phyloP scores from a whole-genome alignment of 495 filamentous ascomycete species.

The Podospora pseudoanserina region DNA sequence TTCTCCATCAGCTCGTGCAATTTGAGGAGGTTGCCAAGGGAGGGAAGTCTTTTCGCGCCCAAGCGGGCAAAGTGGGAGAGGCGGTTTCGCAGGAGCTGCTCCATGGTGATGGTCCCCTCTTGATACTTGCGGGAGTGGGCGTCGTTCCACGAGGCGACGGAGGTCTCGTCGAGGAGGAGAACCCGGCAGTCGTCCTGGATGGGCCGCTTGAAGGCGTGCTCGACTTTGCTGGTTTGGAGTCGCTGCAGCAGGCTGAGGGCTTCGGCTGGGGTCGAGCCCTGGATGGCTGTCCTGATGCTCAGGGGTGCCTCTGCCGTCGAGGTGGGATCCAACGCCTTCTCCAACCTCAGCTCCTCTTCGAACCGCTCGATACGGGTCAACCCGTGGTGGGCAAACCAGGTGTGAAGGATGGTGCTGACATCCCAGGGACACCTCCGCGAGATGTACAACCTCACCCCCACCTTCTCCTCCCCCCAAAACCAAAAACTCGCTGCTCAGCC shows the following conservation, averaged over 20 bases:
- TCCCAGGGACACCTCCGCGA: constrained; percentile 26
- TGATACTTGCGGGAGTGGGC: constrained; percentile 19
- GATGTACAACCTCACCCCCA: constrained; percentile 22
- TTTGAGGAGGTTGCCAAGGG: constrained; percentile 4
- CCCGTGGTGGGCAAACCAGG: constrained; percentile 29
- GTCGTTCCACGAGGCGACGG: constrained; percentile 20
- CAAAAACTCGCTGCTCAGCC: constrained; percentile 13
- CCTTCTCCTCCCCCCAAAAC: not conserved
- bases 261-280: constrained; percentile 22
- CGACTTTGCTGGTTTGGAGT: constrained; percentile 12
- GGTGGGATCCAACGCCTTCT: not conserved
- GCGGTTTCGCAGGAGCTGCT: constrained; percentile 17
- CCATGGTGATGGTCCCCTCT: constrained; percentile 17
- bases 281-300: constrained; percentile 23
- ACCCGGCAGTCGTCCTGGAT: constrained; percentile 20
- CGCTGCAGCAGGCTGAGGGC: constrained; percentile 23
- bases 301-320: constrained; percentile 7
- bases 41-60: constrained; percentile 17
- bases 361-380: constrained; percentile 22
- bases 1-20: constrained; percentile 10
- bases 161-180: constrained; percentile 19
- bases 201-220: constrained; percentile 17
- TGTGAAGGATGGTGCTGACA: constrained; percentile 24
- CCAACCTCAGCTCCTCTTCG: constrained; percentile 27
- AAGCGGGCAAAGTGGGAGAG: constrained; percentile 8